Evolutionary conservation across 208 protist genomes (phyloP).

Genomic region (Leishmania mexicana): DNA sequence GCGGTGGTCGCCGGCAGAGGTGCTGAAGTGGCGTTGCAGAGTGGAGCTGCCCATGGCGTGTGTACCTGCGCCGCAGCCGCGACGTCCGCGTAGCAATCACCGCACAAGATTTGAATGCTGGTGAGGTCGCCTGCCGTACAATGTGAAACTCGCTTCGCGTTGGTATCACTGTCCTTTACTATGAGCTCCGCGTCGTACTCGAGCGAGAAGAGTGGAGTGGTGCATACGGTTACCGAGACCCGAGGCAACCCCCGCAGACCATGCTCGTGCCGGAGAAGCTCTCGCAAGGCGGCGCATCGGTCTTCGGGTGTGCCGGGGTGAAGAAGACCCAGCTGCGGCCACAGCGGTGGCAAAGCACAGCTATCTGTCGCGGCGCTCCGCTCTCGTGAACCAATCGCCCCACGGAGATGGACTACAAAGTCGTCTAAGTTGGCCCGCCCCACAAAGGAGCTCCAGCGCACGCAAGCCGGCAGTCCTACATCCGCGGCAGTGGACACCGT

Average conservation of each 20-base stretch:
- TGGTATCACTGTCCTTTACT: background rate
- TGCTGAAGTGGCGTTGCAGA: background rate
- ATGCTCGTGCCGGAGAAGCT: conserved; percentile 10
- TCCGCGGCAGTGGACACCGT: background rate
- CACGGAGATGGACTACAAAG: background rate
- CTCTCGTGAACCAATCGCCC: background rate
- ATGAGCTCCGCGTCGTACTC: conserved; percentile 13
- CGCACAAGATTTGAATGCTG: conserved; percentile 1
- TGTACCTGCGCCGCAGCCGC: conserved; percentile 15
- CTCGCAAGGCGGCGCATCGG: conserved; percentile 1
- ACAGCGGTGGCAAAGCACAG: conserved; percentile 23
- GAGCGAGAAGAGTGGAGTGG: background rate
- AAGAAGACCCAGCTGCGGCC: conserved; percentile 9
- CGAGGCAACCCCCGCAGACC: conserved; percentile 10
- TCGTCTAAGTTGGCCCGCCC: conserved; percentile 6
- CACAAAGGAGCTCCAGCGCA: conserved; percentile 14
- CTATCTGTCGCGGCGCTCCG: background rate
- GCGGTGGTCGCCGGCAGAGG: background rate
- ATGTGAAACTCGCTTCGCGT: background rate
- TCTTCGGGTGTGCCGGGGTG: background rate
- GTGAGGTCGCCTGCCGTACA: background rate
- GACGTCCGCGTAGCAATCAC: conserved; percentile 13
- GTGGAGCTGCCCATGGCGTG: conserved; percentile 22
- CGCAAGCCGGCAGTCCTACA: background rate
- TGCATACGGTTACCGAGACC: background rate